Base-by-base conservation (phyloP, 495 filamentous ascomycete species). In the Oidiodendron maius region DNA sequence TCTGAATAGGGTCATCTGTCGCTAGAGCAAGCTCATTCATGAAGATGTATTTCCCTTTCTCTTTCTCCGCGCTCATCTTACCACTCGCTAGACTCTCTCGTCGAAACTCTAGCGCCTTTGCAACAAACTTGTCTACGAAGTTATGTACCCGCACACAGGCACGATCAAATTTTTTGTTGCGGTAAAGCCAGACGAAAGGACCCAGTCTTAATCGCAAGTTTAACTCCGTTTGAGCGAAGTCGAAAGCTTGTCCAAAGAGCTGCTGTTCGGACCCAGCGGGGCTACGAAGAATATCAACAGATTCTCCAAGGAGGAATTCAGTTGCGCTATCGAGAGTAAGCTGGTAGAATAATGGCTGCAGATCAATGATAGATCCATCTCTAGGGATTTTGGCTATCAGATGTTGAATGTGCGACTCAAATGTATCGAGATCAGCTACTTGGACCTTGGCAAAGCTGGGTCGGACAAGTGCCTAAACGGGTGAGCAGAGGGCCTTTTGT, bases 371-470 rank as follows among this genome's bases (percentile, higher is more conserved):
- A 6, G 74, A 69, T 1, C 76, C 77, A 37, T 84, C 71, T 34
- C 78, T 74, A 0, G 71, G 71, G 30, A 89, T 79, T 28, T 67
- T 61, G 22, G 61, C 54, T 58, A 80, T 67, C 23, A 89, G 70
- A 41, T 75, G 74, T 52, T 81, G 69, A 3, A 89, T 74, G 63
- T 91, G 84, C 6, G 71, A 70, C 65, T 94, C 88, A 44, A 91
- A 90, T 45, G 81, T 79, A 38, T 90, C 78, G 3, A 91, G 74
- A 55, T 94, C 86, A 25, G 81, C 78, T 37, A 95, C 77, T 17
- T 87, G 82, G 44, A 90, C 83, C 44, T 83, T 78, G 38, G 77
- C 74, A 64, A 94, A 95, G 66, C 89, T 87, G 2, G 89, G 88
- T 6, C 87, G 74, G 44, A 94, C 43, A 1, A 45, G 43, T 12